A percentile compares a stretch with the other conserved stretches of the same genome.
Evolutionary conservation across 345 rosid genomes (phyloP).

Genomic region (Mangifera indica): DNA sequence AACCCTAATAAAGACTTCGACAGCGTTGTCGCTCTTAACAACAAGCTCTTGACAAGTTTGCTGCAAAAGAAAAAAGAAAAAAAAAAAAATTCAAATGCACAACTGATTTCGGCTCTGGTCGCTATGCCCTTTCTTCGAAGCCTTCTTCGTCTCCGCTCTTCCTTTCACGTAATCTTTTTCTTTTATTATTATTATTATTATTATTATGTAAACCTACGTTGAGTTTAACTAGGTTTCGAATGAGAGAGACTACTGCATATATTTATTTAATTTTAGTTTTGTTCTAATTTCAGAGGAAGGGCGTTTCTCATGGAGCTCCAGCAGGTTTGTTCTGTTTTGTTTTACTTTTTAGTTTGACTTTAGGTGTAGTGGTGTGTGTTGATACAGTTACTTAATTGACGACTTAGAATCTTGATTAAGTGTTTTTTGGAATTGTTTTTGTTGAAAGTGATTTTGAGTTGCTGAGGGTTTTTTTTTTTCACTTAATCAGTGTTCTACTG

Average conservation of each 20-base stretch:
- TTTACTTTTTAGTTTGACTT: background rate
- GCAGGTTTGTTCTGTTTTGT: conserved; percentile 41
- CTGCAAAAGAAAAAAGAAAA: background rate
- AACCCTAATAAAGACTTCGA: background rate
- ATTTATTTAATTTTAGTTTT: background rate
- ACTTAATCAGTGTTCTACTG: too few species aligned
- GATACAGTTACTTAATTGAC: too few species aligned
- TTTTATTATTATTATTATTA: background rate
- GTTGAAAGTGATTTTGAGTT: too few species aligned
- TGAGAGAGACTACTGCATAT: too few species aligned
- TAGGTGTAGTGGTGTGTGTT: too few species aligned
- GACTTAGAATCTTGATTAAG: too few species aligned
- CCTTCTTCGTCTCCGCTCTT: conserved; percentile 27
- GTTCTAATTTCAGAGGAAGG: conserved; percentile 43
- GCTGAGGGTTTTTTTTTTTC: too few species aligned
- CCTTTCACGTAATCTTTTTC: conserved; percentile 17
- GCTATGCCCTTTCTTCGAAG: conserved; percentile 43
- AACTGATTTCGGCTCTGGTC: conserved; percentile 1
- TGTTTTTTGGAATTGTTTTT: too few species aligned
- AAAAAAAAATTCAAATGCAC: background rate
- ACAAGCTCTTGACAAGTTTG: too few species aligned
- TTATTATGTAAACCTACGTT: background rate
- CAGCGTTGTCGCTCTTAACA: too few species aligned
- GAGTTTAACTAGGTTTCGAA: too few species aligned
- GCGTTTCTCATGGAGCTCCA: conserved; percentile 26